Evolutionary conservation across 257 asterid species (phyloP), one percentile per base, ranked within the genome.

Genomic region (Plantago elongata): DNA sequence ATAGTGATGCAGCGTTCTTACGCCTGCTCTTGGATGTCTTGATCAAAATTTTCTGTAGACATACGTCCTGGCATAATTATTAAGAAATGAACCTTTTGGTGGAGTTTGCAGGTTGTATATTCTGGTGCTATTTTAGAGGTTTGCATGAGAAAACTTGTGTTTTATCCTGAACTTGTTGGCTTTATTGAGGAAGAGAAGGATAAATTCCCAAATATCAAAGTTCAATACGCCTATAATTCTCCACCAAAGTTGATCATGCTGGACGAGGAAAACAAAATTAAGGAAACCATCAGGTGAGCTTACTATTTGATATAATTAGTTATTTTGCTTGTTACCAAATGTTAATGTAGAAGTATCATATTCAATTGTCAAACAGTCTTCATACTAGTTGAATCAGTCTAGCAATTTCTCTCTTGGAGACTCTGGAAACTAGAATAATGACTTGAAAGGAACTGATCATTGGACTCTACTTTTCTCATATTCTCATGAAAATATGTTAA

Each of bases 71-170:
- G 1, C 27, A 22, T 22, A 34, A 34, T 7, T 34, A 4, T 34
- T 34, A 34, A 34, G 40, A 34, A 34, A 34, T 34, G 42, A 54
- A 18, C 11, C 42, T 18, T 52, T 22, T 7, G 58, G 30, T 18
- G 13, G 57, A 51, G 57, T 51, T 51, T 17, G 66, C 83, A 87
- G 96, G 78, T 88, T 65, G 57, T 78, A 34, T 91, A 91, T 71
- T 77, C 95, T 61, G 94, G 96, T 37, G 95, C 92, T 18, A 75
- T 81, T 60, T 63, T 91, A 64, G 94, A 88, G 84, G 98, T 86
- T 61, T 91, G 98, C 89, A 91, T 88, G 98, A 84, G 98, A 80
- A 91, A 88, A 68, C 79, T 91, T 68, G 98, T 88, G 40, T 91
- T 91, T 69, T 91, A 88, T 79, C 95, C 98, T 7, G 96, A 91